These are phyloP conservation scores for Colletotrichum costaricense DNA, from an alignment of 2,329 filamentous ascomycete species.

Conservation along the genomic window DNA sequence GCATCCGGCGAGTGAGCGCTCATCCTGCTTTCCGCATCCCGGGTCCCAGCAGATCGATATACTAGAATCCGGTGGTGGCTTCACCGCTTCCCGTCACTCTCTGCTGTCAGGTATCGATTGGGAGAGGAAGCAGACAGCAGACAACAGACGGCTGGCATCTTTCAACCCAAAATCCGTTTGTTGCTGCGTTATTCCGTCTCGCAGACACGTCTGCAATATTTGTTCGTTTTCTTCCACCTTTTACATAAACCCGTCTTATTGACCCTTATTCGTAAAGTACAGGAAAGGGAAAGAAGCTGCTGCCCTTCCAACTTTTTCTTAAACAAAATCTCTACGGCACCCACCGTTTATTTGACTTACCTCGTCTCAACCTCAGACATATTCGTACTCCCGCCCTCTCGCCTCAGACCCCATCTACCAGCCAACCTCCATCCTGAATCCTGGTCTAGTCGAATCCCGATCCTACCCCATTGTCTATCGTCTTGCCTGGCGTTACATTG, in stretches of 20 bases:
- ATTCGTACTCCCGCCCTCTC: conserved; percentile 3
- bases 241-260: conserved; percentile 1
- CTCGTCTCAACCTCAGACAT: conserved; percentile 3
- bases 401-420: not conserved
- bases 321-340: not conserved
- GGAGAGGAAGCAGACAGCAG: not conserved
- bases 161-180: not conserved
- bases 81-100: conserved; percentile 14
- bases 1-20: not conserved
- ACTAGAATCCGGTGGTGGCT: not conserved
- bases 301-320: no score
- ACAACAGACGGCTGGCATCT: conserved; percentile 4
- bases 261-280: not conserved
- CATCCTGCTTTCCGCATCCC: conserved; percentile 1
- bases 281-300: not conserved
- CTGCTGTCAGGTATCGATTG: not conserved
- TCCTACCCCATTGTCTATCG: not conserved
- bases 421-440: not conserved
- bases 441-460: not conserved
- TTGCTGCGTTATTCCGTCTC: not conserved
- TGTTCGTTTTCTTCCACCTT: not conserved
- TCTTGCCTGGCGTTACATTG: conserved; percentile 4
- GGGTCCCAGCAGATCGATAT: conserved; percentile 8
- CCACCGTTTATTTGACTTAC: conserved; percentile 8
- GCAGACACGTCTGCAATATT: not conserved